Conservation (phyloP, 2,329 filamentous ascomycete species). For the Xylaria sp. region DNA sequence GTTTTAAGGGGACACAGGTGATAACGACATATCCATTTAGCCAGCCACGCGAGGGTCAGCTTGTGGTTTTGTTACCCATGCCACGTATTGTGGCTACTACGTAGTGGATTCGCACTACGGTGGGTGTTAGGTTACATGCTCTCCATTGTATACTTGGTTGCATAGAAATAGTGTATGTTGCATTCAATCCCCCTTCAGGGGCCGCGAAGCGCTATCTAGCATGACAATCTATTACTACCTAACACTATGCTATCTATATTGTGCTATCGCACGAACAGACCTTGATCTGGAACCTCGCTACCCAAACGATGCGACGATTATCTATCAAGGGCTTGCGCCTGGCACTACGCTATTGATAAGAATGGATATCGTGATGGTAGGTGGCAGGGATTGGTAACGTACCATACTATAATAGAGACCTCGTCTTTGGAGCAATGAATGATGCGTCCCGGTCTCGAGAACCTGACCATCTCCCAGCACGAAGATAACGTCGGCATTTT, state of each 20-base stretch:
- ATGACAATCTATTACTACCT: constrained; percentile 9
- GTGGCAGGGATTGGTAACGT: constrained; percentile 45
- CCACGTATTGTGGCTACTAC: background rate
- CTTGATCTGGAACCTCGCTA: background rate
- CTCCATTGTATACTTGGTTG: background rate
- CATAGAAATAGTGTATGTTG: constrained; percentile 11
- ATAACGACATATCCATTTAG: constrained; percentile 24
- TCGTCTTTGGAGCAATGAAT: constrained; percentile 60
- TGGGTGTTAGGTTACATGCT: background rate
- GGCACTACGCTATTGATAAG: constrained; percentile 45
- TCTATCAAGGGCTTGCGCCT: constrained; percentile 49
- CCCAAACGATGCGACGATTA: constrained; percentile 14
- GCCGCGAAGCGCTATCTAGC: background rate
- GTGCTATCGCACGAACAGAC: background rate
- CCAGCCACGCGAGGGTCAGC: constrained; percentile 3
- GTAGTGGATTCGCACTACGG: background rate
- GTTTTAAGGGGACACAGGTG: background rate
- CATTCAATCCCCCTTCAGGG: constrained; percentile 11
- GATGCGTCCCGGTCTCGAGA: constrained; percentile 64
- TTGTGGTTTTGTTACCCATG: constrained; percentile 10
- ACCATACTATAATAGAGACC: constrained; percentile 70
- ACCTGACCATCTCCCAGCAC: constrained; percentile 75
- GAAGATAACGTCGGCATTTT: constrained; percentile 81
- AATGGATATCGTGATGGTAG: constrained; percentile 6
- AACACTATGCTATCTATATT: background rate